Percentiles rank a stretch among this genome's conserved stretches.
These are phyloP conservation scores for Fusarium tjaetaba DNA, from an alignment of 2,329 filamentous ascomycete species.

Conservation along the genomic window DNA sequence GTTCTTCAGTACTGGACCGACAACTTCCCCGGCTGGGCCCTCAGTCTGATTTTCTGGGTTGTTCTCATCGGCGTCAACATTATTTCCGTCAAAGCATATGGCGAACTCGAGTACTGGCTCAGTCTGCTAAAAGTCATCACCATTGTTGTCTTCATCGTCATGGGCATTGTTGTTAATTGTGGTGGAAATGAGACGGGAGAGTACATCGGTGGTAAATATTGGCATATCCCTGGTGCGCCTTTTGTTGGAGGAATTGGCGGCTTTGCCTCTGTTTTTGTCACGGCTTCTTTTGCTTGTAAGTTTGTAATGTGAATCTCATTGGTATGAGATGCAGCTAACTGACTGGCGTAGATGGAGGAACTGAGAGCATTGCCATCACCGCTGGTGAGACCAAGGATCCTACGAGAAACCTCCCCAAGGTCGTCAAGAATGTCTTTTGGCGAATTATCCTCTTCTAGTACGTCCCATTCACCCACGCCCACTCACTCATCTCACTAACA, in stretches of 20 bases:
- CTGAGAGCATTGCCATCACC: conserved; percentile 72
- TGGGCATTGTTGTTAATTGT: conserved; percentile 63
- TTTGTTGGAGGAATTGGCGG: conserved; percentile 73
- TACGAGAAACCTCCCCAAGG: conserved; percentile 67
- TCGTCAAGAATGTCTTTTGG: conserved; percentile 74
- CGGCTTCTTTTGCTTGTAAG: conserved; percentile 65
- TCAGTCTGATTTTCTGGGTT: conserved; percentile 70
- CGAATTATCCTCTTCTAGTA: conserved; percentile 65
- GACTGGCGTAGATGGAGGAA: conserved; percentile 55
- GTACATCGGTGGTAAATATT: conserved; percentile 69
- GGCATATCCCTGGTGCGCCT: conserved; percentile 67
- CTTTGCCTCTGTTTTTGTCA: conserved; percentile 69
- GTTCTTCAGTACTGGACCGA: conserved; percentile 70
- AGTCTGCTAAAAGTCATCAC: conserved; percentile 63
- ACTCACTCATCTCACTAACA: background rate
- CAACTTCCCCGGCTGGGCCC: conserved; percentile 70
- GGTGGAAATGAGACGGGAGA: conserved; percentile 63
- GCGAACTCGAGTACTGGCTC: conserved; percentile 65
- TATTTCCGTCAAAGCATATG: conserved; percentile 49
- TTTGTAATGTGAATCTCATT: background rate
- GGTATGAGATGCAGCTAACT: background rate
- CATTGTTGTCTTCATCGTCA: conserved; percentile 69
- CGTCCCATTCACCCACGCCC: background rate
- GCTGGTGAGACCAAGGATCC: conserved; percentile 74
- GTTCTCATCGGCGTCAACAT: conserved; percentile 58